Evolutionary conservation across 1,284 basidiomycete genomes (phyloP), one percentile per base, ranked within the genome.

Genomic region (Ganoderma lucidum): DNA sequence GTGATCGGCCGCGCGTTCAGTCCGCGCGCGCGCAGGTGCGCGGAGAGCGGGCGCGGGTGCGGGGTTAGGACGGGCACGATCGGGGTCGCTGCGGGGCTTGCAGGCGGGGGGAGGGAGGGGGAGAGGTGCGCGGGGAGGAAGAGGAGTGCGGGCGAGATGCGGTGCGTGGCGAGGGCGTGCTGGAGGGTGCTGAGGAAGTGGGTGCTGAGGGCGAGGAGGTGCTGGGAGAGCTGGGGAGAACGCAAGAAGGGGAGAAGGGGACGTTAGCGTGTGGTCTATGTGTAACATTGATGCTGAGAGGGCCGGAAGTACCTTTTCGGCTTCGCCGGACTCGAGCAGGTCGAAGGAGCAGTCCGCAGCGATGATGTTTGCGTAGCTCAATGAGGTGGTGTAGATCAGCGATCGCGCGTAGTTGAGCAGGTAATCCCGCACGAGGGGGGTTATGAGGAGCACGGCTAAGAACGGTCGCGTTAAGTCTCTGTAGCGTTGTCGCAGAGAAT

Each of bases 321-420:
- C 87, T n/a, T 87, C 87, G 1, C 89, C 89, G 53, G 92, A 84
- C 70, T 88, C 84, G 2, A 98, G 84, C 76, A 95, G 80, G 75
- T 95, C 93, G 79, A 97, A 93, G 0, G 93, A 91, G 71, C 91
- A 91, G 64, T 91, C 86, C 28, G 92, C 87, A 0, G 93, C 90
- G 59, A 95, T 82, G 53, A 96, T 86, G 75, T 90, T 95, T 19
- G 91, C 86, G 72, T 90, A 88, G 67, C 91, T 90, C 72, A 95
- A 85, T 0, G 94, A 89, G 0, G 96, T 97, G 0, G 95, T 97
- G 81, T 95, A 98, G 66, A 97, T 95, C 62, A 99, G 84, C 5
- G 96, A 90, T 41, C 97, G 87, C 0, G 96, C 96, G 81, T 98
- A 99, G 79, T 99, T 99, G 78, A 98, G 84, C 28, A 98, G 83